Percentiles rank a stretch among this genome's conserved stretches.
These are phyloP conservation scores for Cutaneotrichosporon dermatis DNA, from an alignment of 1,284 basidiomycete species.

Conservation along the genomic window DNA sequence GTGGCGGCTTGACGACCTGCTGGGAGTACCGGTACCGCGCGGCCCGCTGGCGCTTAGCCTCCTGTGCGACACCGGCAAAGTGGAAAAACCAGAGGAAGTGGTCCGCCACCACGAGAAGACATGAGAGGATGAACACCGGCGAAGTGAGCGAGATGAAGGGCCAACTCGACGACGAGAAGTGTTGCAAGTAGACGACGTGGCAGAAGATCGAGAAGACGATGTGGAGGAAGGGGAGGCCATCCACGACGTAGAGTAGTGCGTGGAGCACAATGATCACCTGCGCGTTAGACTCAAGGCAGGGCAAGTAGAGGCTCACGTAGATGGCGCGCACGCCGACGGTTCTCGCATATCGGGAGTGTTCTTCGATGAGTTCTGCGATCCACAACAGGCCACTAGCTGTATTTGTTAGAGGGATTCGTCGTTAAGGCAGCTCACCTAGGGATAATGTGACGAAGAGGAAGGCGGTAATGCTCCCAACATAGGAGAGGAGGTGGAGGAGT, in stretches of 20 bases:
- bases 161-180: constrained; percentile 75
- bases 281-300: neutral
- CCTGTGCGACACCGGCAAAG: constrained; percentile 65
- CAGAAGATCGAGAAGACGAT: constrained; percentile 73
- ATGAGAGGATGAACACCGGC: constrained; percentile 73
- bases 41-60: constrained; percentile 46
- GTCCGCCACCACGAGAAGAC: constrained; percentile 72
- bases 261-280: constrained; percentile 75
- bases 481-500: constrained; percentile 51
- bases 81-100: constrained; percentile 95
- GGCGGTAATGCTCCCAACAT: constrained; percentile 62
- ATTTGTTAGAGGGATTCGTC: neutral
- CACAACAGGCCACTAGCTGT: constrained; percentile 85
- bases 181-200: constrained; percentile 82
- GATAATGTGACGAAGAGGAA: constrained; percentile 76
- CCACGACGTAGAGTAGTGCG: constrained; percentile 68
- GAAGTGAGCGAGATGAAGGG: constrained; percentile 85
- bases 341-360: constrained; percentile 77
- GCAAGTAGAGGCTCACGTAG: constrained; percentile 59
- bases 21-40: constrained; percentile 52
- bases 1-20: neutral
- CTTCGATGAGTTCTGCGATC: constrained; percentile 90
- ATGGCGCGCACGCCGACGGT: constrained; percentile 70
- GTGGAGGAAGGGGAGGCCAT: constrained; percentile 69
- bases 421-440: constrained; percentile 54